A percentile compares a stretch with the other conserved stretches of the same genome.
phyloP scores from a whole-genome alignment of 2,329 filamentous ascomycete genomes.

The Cercospora nicotianae region DNA sequence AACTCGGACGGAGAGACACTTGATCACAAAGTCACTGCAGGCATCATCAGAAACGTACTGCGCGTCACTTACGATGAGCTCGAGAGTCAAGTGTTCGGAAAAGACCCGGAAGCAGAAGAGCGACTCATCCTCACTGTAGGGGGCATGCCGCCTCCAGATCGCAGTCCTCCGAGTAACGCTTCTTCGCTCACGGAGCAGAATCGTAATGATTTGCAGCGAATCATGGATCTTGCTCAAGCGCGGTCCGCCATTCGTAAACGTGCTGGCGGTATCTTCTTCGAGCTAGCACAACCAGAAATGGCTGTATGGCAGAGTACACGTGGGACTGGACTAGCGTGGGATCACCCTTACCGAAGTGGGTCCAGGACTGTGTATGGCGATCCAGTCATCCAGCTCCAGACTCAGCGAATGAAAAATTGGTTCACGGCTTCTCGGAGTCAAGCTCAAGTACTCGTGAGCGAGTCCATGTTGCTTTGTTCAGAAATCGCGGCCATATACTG shows the following conservation, averaged over 20 bases:
- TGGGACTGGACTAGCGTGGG: constrained; percentile 42
- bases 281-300: constrained; percentile 33
- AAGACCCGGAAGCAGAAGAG: background rate
- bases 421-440: constrained; percentile 26
- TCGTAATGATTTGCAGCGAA: constrained; percentile 37
- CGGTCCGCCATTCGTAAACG: constrained; percentile 38
- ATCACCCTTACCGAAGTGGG: constrained; percentile 42
- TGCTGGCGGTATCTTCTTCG: constrained; percentile 43
- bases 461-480: constrained; percentile 59
- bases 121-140: constrained; percentile 38
- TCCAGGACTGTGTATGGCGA: constrained; percentile 45
- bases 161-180: constrained; percentile 7
- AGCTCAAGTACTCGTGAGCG: constrained; percentile 40
- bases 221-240: constrained; percentile 40
- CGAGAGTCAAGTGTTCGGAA: constrained; percentile 21
- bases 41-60: constrained; percentile 56
- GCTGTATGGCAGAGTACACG: constrained; percentile 40
- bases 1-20: constrained; percentile 54
- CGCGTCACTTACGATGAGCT: constrained; percentile 51
- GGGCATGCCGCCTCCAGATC: constrained; percentile 33
- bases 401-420: constrained; percentile 39
- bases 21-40: constrained; percentile 56
- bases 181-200: constrained; percentile 34
- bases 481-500: constrained; percentile 55
- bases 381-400: constrained; percentile 44